Evolutionary conservation across 495 filamentous ascomycete species (phyloP), one percentile per base, ranked within the genome.

Genomic region (Podospora didyma): DNA sequence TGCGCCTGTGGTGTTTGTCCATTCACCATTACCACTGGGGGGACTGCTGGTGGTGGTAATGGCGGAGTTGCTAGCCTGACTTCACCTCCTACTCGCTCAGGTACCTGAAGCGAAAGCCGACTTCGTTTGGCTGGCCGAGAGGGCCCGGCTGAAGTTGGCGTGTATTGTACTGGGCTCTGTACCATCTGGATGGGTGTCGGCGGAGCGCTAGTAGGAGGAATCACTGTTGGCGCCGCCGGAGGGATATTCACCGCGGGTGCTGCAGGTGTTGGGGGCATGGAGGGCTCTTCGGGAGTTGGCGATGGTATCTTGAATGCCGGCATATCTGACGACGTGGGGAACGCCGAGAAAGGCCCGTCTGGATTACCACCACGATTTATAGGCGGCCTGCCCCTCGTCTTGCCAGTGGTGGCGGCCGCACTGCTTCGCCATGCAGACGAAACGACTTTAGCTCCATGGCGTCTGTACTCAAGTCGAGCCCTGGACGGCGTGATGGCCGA

Each of bases 381-480:
- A 2, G 93, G 92, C 52, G 94, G 94, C 56, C 94, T 76, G 10
- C 94, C 94, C 45, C 94, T 77, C 16, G 90, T 73, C 63, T 94
- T 96, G 4, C 90, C 90, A 9, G 78, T 83, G 2, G 84, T 73
- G 21, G 83, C 77, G 26, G 81, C 80, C 4, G 81, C 84, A 45
- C 81, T 85, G 51, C 82, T 88, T 19, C 89, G 83, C 94, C 94
- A 98, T 12, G 94, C 94, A 22, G 93, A 96, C 7, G 94, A 98
- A 2, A 98, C 92, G 2, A 89, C 90, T 60, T 79, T 79, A 0
- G 94, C 92, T 0, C 93, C 93, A 66, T 96, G 91, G n/a, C 91
- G 83, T 48, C 89, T 88, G 34, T 88, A 77, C 0, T 88, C 86
- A 1, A 89, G 89, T 20, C 82, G 83, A 3, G 89, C 85, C 58